A percentile compares a stretch with the other conserved stretches of the same genome.
Evolutionary conservation across 352 stramenopile species (phyloP).

Genomic region (Globisporangium yorkense): DNA sequence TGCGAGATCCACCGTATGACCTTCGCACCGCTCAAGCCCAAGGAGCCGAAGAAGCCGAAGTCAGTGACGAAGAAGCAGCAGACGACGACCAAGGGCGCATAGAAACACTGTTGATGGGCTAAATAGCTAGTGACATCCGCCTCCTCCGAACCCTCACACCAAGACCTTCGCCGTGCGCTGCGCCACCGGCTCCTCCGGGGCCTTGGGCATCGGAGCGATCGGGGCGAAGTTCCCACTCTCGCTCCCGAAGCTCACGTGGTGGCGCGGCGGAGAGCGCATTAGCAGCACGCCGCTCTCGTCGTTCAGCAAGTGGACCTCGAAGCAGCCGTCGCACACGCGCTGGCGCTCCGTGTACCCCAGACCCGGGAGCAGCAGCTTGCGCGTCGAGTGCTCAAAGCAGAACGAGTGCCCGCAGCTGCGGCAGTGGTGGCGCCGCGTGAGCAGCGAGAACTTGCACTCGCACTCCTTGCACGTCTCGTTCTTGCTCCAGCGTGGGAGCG

Average conservation of each 20-base stretch:
- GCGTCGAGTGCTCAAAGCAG: slow-evolving; percentile 80
- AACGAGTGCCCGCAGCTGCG: slow-evolving; percentile 80
- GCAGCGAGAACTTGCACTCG: slow-evolving; percentile 59
- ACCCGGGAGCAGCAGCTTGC: slow-evolving; percentile 53
- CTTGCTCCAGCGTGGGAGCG: slow-evolving; percentile 60
- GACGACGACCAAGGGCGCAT: not conserved
- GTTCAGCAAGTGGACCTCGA: slow-evolving; percentile 47
- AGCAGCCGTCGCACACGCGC: slow-evolving; percentile 83
- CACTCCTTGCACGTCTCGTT: slow-evolving; percentile 60
- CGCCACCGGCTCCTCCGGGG: not conserved
- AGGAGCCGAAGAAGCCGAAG: slow-evolving; percentile 22
- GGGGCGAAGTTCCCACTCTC: slow-evolving; percentile 3
- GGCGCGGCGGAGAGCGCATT: slow-evolving; percentile 11
- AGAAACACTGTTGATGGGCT: not conserved
- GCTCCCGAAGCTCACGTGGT: slow-evolving; percentile 11
- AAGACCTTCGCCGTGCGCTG: slow-evolving; percentile 1
- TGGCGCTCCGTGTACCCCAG: slow-evolving; percentile 70
- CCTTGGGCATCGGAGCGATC: slow-evolving; percentile 13
- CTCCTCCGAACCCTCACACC: not conserved
- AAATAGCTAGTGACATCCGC: not conserved
- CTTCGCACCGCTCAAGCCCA: slow-evolving; percentile 93
- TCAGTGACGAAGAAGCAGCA: slow-evolving; percentile 10
- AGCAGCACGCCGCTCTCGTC: slow-evolving; percentile 21
- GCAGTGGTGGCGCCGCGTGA: slow-evolving; percentile 78
- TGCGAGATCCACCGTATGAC: slow-evolving; percentile 94